Conservation (phyloP, 2,329 filamentous ascomycete genomes). For the Pestalotiopsis fici region DNA sequence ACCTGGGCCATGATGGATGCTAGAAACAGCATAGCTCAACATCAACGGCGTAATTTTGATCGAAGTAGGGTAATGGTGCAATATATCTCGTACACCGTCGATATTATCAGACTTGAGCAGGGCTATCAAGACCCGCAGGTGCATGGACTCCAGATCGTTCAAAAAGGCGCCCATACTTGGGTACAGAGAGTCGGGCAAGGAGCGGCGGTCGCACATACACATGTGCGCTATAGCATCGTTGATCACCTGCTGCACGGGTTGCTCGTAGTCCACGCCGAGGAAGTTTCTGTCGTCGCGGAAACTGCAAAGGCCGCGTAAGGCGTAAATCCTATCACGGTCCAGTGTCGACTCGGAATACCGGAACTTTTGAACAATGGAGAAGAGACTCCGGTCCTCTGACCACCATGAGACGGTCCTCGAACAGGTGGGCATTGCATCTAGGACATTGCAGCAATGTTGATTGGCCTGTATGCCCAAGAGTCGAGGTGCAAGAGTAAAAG, state of each 20-base stretch:
- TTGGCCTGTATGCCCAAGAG: not conserved
- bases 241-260: not conserved
- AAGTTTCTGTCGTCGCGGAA: not conserved
- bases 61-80: not conserved
- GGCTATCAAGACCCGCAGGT: not conserved
- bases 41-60: not conserved
- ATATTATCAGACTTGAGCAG: not conserved
- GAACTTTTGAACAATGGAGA: not conserved
- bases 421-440: not conserved
- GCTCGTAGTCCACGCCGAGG: not conserved
- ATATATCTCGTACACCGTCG: not conserved
- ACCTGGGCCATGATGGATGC: not conserved
- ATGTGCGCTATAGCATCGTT: not conserved
- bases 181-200: not conserved
- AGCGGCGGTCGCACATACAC: not conserved
- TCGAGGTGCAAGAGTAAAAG: not conserved
- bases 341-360: not conserved
- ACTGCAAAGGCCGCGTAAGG: not conserved
- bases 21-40: not conserved
- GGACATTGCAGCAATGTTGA: not conserved
- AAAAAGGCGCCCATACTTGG: not conserved
- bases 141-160: not conserved
- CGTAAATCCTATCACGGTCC: not conserved
- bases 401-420: not conserved
- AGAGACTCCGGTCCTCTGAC: not conserved